Percentiles rank a stretch among this genome's conserved stretches.
Evolutionary conservation across 495 filamentous ascomycete species (phyloP).

Genomic region (Aspergillus ostianus): DNA sequence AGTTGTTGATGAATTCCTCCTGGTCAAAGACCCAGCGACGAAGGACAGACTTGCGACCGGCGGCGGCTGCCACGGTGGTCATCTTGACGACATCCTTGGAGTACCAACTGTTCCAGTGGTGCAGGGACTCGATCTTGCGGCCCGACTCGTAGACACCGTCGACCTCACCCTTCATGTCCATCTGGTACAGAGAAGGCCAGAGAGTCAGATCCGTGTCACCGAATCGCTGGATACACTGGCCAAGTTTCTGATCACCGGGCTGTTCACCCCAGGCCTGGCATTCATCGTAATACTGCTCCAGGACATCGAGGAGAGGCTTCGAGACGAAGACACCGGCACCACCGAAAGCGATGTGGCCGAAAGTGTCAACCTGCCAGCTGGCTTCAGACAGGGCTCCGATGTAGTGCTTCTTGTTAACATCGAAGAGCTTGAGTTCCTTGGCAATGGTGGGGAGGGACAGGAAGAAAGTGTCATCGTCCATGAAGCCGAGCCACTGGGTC

Average conservation of each 20-base stretch:
- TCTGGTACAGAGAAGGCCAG: conserved; percentile 60
- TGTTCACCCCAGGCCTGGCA: conserved; percentile 52
- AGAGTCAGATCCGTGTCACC: conserved; percentile 55
- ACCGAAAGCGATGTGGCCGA: conserved; percentile 66
- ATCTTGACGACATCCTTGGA: conserved; percentile 57
- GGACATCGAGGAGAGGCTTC: conserved; percentile 52
- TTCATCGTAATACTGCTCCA: conserved; percentile 52
- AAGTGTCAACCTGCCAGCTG: conserved; percentile 54
- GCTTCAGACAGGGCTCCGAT: conserved; percentile 66
- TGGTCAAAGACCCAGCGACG: conserved; percentile 60
- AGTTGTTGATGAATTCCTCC: conserved; percentile 45
- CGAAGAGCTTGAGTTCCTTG: conserved; percentile 52
- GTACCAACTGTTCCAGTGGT: conserved; percentile 64
- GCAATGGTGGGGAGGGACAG: conserved; percentile 55
- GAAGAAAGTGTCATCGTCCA: conserved; percentile 77
- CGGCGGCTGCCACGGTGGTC: conserved; percentile 53
- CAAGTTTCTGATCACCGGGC: conserved; percentile 60
- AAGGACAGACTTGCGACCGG: conserved; percentile 59
- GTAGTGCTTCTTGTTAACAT: conserved; percentile 53
- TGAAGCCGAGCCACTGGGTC: conserved; percentile 63
- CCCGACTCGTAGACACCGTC: conserved; percentile 65
- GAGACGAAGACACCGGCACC: conserved; percentile 69
- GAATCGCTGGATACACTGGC: conserved; percentile 59
- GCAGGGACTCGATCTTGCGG: conserved; percentile 54
- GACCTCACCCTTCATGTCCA: conserved; percentile 59